These are phyloP conservation scores for Limnanthes douglasii DNA, from an alignment of 345 rosid genomes.

Conservation along the genomic window DNA sequence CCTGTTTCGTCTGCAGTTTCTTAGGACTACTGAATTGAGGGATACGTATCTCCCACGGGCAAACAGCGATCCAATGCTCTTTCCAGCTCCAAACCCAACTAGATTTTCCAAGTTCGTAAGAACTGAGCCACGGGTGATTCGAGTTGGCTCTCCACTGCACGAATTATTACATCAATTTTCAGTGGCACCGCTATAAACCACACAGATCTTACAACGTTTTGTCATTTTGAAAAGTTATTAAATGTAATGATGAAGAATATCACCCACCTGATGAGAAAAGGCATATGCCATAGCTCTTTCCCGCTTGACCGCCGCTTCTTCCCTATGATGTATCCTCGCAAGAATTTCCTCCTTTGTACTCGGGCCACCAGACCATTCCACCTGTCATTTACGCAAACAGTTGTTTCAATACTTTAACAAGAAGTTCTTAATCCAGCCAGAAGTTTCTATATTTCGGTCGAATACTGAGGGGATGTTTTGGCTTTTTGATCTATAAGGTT, in stretches of 20 bases:
- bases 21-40: conserved; percentile 28
- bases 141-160: conserved; percentile 80
- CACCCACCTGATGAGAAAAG: conserved; percentile 80
- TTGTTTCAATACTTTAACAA: no score
- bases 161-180: conserved; percentile 2
- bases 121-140: conserved; percentile 24
- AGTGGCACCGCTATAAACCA: no score
- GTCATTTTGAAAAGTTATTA: not conserved
- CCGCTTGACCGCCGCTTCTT: conserved; percentile 81
- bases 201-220: no score
- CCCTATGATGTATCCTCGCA: conserved; percentile 63
- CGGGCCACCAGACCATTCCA: conserved; percentile 84
- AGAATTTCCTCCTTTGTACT: conserved; percentile 61
- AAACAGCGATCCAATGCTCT: conserved; percentile 85
- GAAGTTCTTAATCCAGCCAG: conserved; percentile 3
- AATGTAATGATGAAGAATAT: not conserved
- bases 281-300: conserved; percentile 96
- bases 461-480: no score
- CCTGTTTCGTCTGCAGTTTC: conserved; percentile 27
- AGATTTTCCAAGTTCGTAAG: conserved; percentile 50
- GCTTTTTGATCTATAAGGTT: no score
- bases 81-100: conserved; percentile 99
- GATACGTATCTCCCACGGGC: conserved; percentile 87
- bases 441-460: not conserved
- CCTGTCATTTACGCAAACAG: conserved; percentile 25